Conservation (phyloP, 768 basidiomycete species). For the Russula virescens region DNA sequence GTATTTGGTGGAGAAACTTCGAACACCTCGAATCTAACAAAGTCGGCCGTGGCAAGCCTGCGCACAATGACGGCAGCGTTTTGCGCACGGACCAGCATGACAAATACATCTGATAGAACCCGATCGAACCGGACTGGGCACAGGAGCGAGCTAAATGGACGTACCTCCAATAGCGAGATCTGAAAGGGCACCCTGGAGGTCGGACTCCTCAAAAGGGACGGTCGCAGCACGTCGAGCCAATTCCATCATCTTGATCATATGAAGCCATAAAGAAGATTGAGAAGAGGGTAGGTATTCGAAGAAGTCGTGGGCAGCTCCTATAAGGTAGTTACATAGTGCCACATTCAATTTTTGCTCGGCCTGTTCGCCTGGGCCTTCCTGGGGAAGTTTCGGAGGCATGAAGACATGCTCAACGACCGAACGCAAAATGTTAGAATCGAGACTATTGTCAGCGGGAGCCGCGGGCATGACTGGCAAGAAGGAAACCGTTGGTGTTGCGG, state of each 20-base stretch:
- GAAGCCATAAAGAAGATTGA: neutral
- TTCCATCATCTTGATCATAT: slow-evolving; percentile 6
- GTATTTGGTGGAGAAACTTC: slow-evolving; percentile 37
- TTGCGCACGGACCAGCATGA: slow-evolving; percentile 7
- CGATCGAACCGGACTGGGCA: too few relatives aligned
- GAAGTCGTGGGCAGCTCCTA: neutral
- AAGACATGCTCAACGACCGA: slow-evolving; percentile 12
- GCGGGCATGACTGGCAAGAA: neutral
- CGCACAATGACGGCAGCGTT: slow-evolving; percentile 1
- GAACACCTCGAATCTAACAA: slow-evolving; percentile 33
- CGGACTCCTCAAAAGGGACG: neutral
- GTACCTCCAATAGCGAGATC: neutral
- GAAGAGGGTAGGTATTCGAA: neutral
- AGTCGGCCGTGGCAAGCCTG: neutral
- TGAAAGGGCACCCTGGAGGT: neutral
- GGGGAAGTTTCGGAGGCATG: slow-evolving; percentile 15
- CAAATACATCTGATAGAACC: slow-evolving; percentile 1
- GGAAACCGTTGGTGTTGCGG: neutral
- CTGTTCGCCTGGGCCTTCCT: slow-evolving; percentile 1
- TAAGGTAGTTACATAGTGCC: slow-evolving; percentile 6
- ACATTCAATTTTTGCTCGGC: neutral
- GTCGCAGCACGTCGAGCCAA: neutral
- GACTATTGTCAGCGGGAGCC: neutral
- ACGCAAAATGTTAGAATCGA: neutral
- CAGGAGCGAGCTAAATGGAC: neutral